Conservation (phyloP, 768 basidiomycete species). For the Phanerochaete carnosa region DNA sequence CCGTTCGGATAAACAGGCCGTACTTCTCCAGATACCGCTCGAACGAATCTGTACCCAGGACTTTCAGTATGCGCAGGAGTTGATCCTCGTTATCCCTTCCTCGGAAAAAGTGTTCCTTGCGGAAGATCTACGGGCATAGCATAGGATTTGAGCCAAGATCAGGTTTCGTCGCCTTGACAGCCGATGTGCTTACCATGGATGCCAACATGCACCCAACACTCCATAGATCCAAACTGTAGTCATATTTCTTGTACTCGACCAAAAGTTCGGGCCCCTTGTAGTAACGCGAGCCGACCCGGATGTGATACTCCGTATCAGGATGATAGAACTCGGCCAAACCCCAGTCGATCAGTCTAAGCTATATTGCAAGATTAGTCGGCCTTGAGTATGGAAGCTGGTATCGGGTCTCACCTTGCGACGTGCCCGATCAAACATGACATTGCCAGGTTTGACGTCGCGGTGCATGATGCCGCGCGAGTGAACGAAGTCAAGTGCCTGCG, state of each 20-base stretch:
- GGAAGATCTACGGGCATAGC: conserved; percentile 70
- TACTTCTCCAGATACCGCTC: conserved; percentile 91
- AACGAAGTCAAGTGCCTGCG: conserved; percentile 90
- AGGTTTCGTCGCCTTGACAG: not conserved
- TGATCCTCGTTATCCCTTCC: conserved; percentile 99
- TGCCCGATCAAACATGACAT: conserved; percentile 98
- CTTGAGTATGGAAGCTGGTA: not conserved
- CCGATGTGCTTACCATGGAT: conserved; percentile 66
- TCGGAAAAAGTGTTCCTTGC: conserved; percentile 98
- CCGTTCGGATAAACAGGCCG: conserved; percentile 87
- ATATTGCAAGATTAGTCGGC: conserved; percentile 6
- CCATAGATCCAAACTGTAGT: conserved; percentile 98
- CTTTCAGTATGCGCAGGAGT: conserved; percentile 95
- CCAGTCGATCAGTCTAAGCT: conserved; percentile 98
- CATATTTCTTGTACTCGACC: conserved; percentile 96
- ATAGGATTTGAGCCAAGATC: not conserved
- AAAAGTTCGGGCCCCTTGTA: conserved; percentile 97
- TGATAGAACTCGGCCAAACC: conserved; percentile 98
- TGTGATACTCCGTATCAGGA: conserved; percentile 95
- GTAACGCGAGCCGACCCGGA: conserved; percentile 93
- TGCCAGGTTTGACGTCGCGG: conserved; percentile 96
- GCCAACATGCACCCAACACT: conserved; percentile 99
- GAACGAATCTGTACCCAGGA: conserved; percentile 92
- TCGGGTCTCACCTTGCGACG: conserved; percentile 70
- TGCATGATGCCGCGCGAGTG: conserved; percentile 99